These are phyloP conservation scores for Heritiera littoralis DNA, from an alignment of 345 rosid genomes.

Conservation along the genomic window DNA sequence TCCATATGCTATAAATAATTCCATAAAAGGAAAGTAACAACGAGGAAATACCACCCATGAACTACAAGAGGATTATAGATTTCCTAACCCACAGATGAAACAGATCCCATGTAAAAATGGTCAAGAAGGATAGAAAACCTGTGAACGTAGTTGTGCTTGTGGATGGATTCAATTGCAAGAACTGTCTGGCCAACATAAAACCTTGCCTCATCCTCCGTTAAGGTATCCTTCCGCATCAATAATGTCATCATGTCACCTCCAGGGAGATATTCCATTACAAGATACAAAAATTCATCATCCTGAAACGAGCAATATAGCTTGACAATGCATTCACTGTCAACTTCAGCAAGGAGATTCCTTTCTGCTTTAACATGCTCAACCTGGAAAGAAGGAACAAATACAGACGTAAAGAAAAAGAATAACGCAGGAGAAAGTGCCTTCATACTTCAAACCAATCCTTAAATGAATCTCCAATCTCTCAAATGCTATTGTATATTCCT, in stretches of 20 bases:
- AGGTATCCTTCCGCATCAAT: conserved; percentile 67
- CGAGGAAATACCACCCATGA: neutral
- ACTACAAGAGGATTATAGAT: neutral
- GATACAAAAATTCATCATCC: conserved; percentile 66
- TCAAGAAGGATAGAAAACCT: conserved; percentile 37
- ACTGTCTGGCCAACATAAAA: conserved; percentile 70
- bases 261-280: conserved; percentile 72
- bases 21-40: neutral
- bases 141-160: conserved; percentile 66
- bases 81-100: neutral
- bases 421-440: neutral
- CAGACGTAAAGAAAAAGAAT: neutral
- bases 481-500: neutral
- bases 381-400: conserved; percentile 27
- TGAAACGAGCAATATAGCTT: conserved; percentile 70
- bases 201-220: conserved; percentile 62
- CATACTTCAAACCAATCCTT: conserved; percentile 4
- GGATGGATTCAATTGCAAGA: conserved; percentile 71
- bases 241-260: conserved; percentile 82
- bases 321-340: conserved; percentile 67
- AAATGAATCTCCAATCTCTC: neutral
- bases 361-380: conserved; percentile 76
- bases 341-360: conserved; percentile 74
- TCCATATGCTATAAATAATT: neutral
- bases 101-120: neutral